Conservation (phyloP, 768 basidiomycete genomes). For the Lactarius indigo region DNA sequence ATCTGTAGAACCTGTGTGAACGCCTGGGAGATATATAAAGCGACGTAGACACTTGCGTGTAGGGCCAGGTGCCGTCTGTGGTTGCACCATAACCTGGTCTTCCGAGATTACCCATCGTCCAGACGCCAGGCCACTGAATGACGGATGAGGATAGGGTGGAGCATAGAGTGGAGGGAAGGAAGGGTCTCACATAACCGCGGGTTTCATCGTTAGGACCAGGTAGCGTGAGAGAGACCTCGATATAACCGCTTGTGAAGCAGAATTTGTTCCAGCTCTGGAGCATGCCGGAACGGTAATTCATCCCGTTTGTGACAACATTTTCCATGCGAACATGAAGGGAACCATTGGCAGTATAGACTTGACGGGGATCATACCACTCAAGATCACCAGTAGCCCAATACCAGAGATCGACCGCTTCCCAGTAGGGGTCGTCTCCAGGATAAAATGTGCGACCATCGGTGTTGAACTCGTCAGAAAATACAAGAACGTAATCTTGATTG, state of each 20-base stretch:
- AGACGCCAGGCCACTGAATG: constrained; percentile 74
- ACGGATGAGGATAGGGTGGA: not conserved
- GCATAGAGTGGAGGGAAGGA: not conserved
- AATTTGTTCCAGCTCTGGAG: constrained; percentile 90
- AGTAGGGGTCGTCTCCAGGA: constrained; percentile 63
- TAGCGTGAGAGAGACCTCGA: constrained; percentile 61
- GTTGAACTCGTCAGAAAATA: constrained; percentile 68
- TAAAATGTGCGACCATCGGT: constrained; percentile 48
- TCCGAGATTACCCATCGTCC: constrained; percentile 89
- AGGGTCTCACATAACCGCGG: constrained; percentile 40
- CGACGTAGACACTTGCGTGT: constrained; percentile 48
- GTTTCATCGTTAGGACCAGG: constrained; percentile 57
- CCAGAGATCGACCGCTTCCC: constrained; percentile 73
- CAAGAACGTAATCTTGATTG: constrained; percentile 60
- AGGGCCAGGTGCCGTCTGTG: constrained; percentile 82
- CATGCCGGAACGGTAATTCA: constrained; percentile 72
- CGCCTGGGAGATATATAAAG: not conserved
- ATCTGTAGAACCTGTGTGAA: constrained; percentile 33
- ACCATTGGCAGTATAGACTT: constrained; percentile 64
- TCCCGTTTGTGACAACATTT: constrained; percentile 46
- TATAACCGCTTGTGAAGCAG: constrained; percentile 73
- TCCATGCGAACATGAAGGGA: constrained; percentile 69
- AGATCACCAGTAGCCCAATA: constrained; percentile 66
- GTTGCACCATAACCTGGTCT: constrained; percentile 77
- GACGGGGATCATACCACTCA: constrained; percentile 73